A percentile compares a stretch with the other conserved stretches of the same genome.
These are phyloP conservation scores for Beauveria australis DNA, from an alignment of 2,329 filamentous ascomycete species.

Conservation along the genomic window DNA sequence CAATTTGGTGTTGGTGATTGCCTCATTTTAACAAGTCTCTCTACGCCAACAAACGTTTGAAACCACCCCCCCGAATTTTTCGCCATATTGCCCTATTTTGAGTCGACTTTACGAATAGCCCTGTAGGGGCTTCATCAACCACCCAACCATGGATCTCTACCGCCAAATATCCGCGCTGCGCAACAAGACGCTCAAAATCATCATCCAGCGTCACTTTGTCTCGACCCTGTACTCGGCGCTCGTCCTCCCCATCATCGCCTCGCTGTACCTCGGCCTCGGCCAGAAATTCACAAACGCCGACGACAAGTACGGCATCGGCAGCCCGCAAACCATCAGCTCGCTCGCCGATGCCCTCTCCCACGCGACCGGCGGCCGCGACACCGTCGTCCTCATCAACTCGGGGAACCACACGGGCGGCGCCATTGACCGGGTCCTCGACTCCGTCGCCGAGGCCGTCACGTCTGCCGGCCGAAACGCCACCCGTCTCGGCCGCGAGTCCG, in stretches of 20 bases:
- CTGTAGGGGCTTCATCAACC: neutral
- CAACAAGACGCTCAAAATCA: constrained; percentile 50
- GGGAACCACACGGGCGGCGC: constrained; percentile 59
- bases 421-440: constrained; percentile 59
- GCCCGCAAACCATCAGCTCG: constrained; percentile 50
- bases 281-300: constrained; percentile 72
- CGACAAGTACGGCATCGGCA: constrained; percentile 62
- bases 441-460: constrained; percentile 18
- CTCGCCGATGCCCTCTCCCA: constrained; percentile 53
- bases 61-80: too few relatives aligned
- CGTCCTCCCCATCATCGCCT: constrained; percentile 46
- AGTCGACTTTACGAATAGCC: neutral
- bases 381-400: constrained; percentile 67
- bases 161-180: constrained; percentile 48
- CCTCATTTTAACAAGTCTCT: neutral
- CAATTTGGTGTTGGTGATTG: neutral
- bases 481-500: constrained; percentile 16
- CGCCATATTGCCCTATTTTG: neutral
- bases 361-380: constrained; percentile 49
- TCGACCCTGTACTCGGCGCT: constrained; percentile 47
- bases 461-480: constrained; percentile 20
- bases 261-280: constrained; percentile 54
- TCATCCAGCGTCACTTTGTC: constrained; percentile 41
- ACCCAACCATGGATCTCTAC: constrained; percentile 35
- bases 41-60: too few relatives aligned